Conservation (phyloP, 75 land plant genomes). For the Cunninghamia lanceolata region DNA sequence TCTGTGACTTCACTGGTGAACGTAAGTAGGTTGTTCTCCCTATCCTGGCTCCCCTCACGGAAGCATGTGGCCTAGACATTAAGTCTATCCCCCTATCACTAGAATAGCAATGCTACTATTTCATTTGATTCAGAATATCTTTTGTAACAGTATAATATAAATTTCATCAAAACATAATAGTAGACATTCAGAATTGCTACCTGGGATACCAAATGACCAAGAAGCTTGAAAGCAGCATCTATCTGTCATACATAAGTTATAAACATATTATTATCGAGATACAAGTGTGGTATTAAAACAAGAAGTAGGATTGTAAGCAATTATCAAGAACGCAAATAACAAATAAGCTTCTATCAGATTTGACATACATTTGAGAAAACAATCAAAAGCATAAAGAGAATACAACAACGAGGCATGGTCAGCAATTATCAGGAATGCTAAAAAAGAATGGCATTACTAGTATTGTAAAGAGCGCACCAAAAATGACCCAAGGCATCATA, state of each 20-base stretch:
- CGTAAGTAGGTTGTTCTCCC: no score
- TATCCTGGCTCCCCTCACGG: no score
- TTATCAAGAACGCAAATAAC: background rate
- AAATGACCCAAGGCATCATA: background rate
- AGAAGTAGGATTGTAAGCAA: background rate
- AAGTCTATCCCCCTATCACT: background rate
- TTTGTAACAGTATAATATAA: background rate
- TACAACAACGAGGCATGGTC: background rate
- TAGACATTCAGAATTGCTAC: conserved; percentile 26
- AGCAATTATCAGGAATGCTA: background rate
- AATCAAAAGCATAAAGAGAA: background rate
- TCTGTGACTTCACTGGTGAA: background rate
- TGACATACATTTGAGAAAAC: background rate
- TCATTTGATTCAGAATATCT: background rate
- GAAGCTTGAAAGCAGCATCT: conserved; percentile 66
- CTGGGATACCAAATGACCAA: conserved; percentile 51
- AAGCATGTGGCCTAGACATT: no score
- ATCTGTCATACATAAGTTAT: conserved; percentile 34
- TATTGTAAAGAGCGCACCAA: background rate
- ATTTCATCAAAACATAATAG: background rate
- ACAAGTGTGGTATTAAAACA: background rate
- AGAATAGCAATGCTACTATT: background rate
- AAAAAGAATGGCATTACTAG: background rate
- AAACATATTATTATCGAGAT: conserved; percentile 1
- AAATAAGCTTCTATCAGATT: conserved; percentile 1